Evolutionary conservation across 768 basidiomycete genomes (phyloP).

Genomic region (Lyophyllum atratum): DNA sequence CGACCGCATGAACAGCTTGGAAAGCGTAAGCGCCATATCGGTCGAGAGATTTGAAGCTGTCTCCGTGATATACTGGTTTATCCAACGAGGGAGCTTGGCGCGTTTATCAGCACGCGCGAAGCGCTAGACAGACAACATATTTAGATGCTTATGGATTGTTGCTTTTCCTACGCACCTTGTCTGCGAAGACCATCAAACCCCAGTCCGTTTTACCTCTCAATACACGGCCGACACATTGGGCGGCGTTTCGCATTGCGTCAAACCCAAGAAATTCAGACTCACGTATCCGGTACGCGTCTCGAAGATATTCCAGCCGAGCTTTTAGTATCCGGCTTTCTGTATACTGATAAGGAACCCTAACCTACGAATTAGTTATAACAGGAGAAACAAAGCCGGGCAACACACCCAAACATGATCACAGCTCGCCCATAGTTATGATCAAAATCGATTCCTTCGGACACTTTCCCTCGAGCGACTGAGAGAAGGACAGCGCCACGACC

Average conservation of each 20-base stretch:
- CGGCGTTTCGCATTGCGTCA: constrained; percentile 99
- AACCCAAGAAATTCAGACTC: constrained; percentile 99
- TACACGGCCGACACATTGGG: constrained; percentile 98
- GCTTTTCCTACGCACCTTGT: constrained; percentile 66
- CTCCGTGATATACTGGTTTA: constrained; percentile 99
- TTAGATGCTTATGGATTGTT: not conserved
- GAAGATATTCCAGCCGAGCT: constrained; percentile 94
- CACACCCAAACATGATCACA: constrained; percentile 98
- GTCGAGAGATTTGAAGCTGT: constrained; percentile 96
- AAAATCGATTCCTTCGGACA: constrained; percentile 99
- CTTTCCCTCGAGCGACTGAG: constrained; percentile 97
- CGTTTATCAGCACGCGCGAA: constrained; percentile 93
- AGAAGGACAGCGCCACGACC: constrained; percentile 95
- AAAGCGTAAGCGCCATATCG: constrained; percentile 93
- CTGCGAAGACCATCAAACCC: constrained; percentile 99
- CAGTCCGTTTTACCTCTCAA: constrained; percentile 98
- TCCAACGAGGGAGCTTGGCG: constrained; percentile 96
- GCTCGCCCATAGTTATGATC: constrained; percentile 99
- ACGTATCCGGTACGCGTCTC: constrained; percentile 97
- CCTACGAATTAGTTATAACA: constrained; percentile 8
- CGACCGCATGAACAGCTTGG: constrained; percentile 96
- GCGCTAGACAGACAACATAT: constrained; percentile 48
- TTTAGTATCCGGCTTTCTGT: constrained; percentile 97
- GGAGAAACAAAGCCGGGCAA: not conserved
- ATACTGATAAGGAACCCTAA: constrained; percentile 93